Evolutionary conservation across 805 yeast genomes (phyloP), one percentile per base, ranked within the genome.

Genomic region (Torulaspora franciscae): DNA sequence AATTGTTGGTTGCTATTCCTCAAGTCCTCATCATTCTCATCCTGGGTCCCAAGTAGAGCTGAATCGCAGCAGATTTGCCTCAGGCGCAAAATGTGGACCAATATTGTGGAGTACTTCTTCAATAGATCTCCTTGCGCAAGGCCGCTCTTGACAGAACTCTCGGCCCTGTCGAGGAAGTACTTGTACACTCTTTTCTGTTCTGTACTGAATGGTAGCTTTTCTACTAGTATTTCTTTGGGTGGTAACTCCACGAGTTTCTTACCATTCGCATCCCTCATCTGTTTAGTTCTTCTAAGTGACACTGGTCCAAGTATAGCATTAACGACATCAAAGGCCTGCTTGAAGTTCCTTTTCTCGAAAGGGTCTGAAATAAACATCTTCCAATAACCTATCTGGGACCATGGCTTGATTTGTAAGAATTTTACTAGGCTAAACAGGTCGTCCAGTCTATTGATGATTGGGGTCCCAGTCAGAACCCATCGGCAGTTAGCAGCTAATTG

Each of bases 391-490:
- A 85, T 80, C 54, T 84, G 83, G 32, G 81, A 72, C 97, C 97
- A 91, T 1, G 98, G 98, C 54, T 85, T 87, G n/a, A 90, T 65
- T 34, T 80, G 72, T 38, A 91, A 66, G 56, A 83, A 91, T 52
- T 80, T 79, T 13, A 89, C 77, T 39, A 89, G 65, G 5, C 95
- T 82, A 59, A 77, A 90, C 37, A 91, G 66, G 62, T 91, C 98
- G 62, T 91, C 97, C 7, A 91, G 69, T 50, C 90, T 69, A 62
- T 90, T 90, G 32, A 89, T 84, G 24, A 90, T 85, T 0, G 98
- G 97, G 0, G 98, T 90, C 6, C 98, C 98, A 0, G 97, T 88
- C 37, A 91, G 69, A 3, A 84, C 72, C 98, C 98, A 90, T 48
- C 79, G 79, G 39, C 93, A 71, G 14, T 72, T 69, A 55, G 86